phyloP scores from a whole-genome alignment of 2,329 filamentous ascomycete genomes.

The Monosporascus cannonballus region DNA sequence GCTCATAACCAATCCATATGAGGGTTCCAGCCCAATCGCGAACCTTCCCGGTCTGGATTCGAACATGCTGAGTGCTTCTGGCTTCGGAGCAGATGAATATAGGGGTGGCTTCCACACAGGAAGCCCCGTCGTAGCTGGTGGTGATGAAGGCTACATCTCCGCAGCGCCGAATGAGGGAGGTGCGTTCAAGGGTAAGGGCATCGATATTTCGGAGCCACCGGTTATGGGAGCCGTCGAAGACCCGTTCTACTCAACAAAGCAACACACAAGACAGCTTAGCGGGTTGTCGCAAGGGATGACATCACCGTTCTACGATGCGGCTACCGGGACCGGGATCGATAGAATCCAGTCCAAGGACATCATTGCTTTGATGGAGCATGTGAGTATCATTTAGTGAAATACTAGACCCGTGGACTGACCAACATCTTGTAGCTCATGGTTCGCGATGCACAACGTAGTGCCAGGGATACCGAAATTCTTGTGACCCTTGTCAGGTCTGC shows the following conservation, averaged over 20 bases:
- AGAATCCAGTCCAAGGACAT: slow-evolving; percentile 95
- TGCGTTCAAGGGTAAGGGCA: slow-evolving; percentile 48
- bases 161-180: slow-evolving; percentile 52
- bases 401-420: slow-evolving; percentile 8
- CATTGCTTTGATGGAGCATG: slow-evolving; percentile 94
- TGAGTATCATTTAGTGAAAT: slow-evolving; percentile 34
- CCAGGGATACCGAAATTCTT: slow-evolving; percentile 91
- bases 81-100: slow-evolving; percentile 32
- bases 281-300: slow-evolving; percentile 88
- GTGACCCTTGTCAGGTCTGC: slow-evolving; percentile 90
- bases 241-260: slow-evolving; percentile 57
- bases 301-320: slow-evolving; percentile 83
- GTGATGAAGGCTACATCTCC: slow-evolving; percentile 90
- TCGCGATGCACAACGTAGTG: slow-evolving; percentile 91
- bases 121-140: slow-evolving; percentile 56
- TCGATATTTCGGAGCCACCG: slow-evolving; percentile 46
- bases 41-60: slow-evolving; percentile 46
- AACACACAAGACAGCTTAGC: slow-evolving; percentile 65
- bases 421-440: slow-evolving; percentile 65
- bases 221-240: slow-evolving; percentile 54
- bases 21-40: slow-evolving; percentile 56
- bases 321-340: slow-evolving; percentile 82
- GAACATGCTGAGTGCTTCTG: slow-evolving; percentile 37
- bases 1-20: slow-evolving; percentile 61
- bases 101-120: slow-evolving; percentile 44